A percentile compares a stretch with the other conserved stretches of the same genome.
Evolutionary conservation across 78 protist genomes (phyloP).

Genomic region (Monocercomonoides exilis): DNA sequence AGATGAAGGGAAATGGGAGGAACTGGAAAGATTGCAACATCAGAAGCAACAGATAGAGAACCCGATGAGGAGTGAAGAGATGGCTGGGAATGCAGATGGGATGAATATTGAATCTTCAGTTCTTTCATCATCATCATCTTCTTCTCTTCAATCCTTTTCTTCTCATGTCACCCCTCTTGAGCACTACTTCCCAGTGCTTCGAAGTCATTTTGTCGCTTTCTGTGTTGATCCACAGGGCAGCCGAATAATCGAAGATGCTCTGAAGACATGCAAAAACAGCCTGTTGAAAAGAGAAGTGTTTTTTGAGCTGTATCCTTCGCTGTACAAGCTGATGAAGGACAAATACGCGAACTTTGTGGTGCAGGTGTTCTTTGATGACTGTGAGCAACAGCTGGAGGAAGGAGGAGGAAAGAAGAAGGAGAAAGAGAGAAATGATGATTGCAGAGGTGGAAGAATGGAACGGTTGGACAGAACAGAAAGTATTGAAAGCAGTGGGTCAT

Average conservation of each 20-base stretch:
- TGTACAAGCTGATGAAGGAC: not conserved
- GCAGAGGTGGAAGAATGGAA: not conserved
- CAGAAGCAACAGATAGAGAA: too few species aligned
- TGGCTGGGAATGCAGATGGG: too few species aligned
- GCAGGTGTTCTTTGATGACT: not conserved
- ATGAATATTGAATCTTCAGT: too few species aligned
- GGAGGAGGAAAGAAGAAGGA: not conserved
- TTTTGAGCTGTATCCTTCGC: not conserved
- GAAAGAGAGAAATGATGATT: not conserved
- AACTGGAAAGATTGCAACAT: too few species aligned
- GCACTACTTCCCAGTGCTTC: not conserved
- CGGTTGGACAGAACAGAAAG: too few species aligned
- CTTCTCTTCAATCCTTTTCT: too few species aligned
- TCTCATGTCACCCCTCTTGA: not conserved
- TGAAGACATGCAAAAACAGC: not conserved
- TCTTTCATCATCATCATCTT: too few species aligned
- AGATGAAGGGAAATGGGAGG: too few species aligned
- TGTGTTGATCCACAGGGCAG: not conserved
- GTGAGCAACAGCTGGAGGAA: not conserved
- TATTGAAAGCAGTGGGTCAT: too few species aligned
- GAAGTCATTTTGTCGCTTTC: not conserved
- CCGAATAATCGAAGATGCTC: not conserved
- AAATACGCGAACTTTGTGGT: not conserved
- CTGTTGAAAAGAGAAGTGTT: not conserved
- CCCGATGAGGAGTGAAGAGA: too few species aligned